Evolutionary conservation across 352 stramenopile species (phyloP).

Genomic region (Pythium monospermum): DNA sequence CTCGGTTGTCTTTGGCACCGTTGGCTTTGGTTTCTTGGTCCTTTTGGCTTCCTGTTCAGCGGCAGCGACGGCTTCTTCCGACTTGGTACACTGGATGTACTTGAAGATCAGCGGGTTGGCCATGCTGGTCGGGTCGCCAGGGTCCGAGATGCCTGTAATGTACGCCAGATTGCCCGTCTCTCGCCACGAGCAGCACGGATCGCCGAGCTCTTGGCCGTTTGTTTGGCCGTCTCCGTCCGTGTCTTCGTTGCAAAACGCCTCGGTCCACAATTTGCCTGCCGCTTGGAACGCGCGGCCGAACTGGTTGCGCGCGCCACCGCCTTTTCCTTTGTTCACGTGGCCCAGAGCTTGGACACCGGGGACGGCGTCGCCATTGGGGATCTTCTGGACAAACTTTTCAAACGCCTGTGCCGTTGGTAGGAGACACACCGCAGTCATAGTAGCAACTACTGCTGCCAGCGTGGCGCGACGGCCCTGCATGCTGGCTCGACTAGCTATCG

Average conservation of each 20-base stretch:
- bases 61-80: constrained; percentile 13
- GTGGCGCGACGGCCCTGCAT: background rate
- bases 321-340: constrained; percentile 15
- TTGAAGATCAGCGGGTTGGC: constrained; percentile 13
- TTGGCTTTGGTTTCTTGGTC: constrained; percentile 6
- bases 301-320: constrained; percentile 18
- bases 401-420: background rate
- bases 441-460: no score
- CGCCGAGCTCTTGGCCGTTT: constrained; percentile 64
- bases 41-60: constrained; percentile 5
- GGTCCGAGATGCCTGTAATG: constrained; percentile 20
- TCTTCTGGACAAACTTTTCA: constrained; percentile 9
- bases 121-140: constrained; percentile 9
- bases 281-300: constrained; percentile 21
- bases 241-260: constrained; percentile 30
- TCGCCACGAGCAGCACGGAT: constrained; percentile 49
- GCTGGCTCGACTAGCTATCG: background rate
- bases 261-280: constrained; percentile 21
- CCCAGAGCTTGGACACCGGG: constrained; percentile 18
- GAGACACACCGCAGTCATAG: background rate
- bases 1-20: background rate
- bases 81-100: constrained; percentile 25
- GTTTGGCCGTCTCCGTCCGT: constrained; percentile 45
- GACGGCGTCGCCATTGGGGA: constrained; percentile 24
- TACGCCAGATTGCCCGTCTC: constrained; percentile 18